Evolutionary conservation across 345 rosid genomes (phyloP).

Genomic region (Rhizophora apiculata): DNA sequence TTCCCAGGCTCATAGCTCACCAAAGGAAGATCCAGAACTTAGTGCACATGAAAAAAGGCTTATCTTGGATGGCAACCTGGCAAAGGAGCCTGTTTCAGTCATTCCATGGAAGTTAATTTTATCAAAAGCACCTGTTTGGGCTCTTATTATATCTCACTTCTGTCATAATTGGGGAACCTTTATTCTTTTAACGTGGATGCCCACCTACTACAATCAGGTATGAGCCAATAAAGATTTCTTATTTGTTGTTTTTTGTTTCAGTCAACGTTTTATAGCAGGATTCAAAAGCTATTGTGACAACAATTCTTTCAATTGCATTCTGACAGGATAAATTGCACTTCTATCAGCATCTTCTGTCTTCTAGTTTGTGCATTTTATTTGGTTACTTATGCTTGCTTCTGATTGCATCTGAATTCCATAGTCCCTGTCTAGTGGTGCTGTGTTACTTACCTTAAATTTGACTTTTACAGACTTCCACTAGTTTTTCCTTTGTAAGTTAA

Average conservation of each 20-base stretch:
- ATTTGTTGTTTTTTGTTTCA: slow-evolving; percentile 8
- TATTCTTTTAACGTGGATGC: slow-evolving; percentile 97
- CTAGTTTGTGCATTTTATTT: too few relatives aligned
- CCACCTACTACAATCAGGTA: slow-evolving; percentile 97
- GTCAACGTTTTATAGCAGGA: background rate
- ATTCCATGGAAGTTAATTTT: slow-evolving; percentile 94
- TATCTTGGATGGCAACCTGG: slow-evolving; percentile 56
- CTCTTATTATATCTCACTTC: slow-evolving; percentile 89
- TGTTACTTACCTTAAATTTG: background rate
- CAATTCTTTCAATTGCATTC: background rate
- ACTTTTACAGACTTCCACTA: too few relatives aligned
- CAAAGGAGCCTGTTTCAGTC: slow-evolving; percentile 76
- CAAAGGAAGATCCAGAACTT: slow-evolving; percentile 73
- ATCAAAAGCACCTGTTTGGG: slow-evolving; percentile 97
- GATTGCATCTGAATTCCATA: background rate
- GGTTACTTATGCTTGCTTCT: background rate
- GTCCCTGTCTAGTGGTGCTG: background rate
- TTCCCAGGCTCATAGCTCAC: slow-evolving; percentile 82
- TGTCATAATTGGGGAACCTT: slow-evolving; percentile 99
- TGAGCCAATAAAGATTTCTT: slow-evolving; percentile 3
- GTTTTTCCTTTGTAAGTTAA: too few relatives aligned
- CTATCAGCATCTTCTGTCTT: too few relatives aligned
- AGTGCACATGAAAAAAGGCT: slow-evolving; percentile 58
- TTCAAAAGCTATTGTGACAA: background rate
- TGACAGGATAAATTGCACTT: too few relatives aligned